Evolutionary conservation across 2,329 filamentous ascomycete genomes (phyloP).

Genomic region (Laburnicola sp.): DNA sequence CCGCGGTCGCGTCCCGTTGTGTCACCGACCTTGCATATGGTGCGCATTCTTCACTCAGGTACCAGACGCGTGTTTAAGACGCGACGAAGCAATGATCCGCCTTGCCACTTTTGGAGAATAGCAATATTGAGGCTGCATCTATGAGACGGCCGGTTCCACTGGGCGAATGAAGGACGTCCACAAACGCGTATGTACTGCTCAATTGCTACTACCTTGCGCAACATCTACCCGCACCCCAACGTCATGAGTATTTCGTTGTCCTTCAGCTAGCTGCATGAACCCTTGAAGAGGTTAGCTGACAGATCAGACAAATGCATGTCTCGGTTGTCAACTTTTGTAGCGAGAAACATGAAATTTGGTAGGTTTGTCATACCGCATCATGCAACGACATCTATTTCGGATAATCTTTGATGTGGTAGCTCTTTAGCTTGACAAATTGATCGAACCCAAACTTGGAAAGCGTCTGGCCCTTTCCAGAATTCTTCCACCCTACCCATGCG

Average conservation of each 20-base stretch:
- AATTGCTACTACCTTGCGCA: conserved; percentile 4
- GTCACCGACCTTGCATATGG: conserved; percentile 36
- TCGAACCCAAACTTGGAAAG: conserved; percentile 90
- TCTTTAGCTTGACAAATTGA: conserved; percentile 95
- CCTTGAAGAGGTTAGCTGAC: conserved; percentile 2
- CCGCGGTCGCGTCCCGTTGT: conserved; percentile 17
- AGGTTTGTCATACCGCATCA: conserved; percentile 15
- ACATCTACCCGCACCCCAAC: no score
- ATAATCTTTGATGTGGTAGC: conserved; percentile 86
- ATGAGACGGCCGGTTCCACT: conserved; percentile 31
- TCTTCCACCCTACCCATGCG: conserved; percentile 98
- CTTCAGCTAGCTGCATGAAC: conserved; percentile 9
- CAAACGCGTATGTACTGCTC: conserved; percentile 2
- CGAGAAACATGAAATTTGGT: conserved; percentile 21
- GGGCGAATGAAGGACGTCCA: conserved; percentile 16
- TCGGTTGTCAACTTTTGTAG: conserved; percentile 12
- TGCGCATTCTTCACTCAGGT: conserved; percentile 33
- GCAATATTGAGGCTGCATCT: conserved; percentile 19
- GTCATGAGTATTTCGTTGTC: no score
- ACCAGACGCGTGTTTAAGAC: conserved; percentile 29
- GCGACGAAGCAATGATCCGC: conserved; percentile 18
- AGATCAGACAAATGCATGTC: background rate
- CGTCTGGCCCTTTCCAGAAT: conserved; percentile 89
- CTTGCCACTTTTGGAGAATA: conserved; percentile 18
- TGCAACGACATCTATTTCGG: conserved; percentile 52